These are phyloP conservation scores for Spizellomyces sp. DNA, from an alignment of 192 early-diverging fungal species.

Conservation along the genomic window DNA sequence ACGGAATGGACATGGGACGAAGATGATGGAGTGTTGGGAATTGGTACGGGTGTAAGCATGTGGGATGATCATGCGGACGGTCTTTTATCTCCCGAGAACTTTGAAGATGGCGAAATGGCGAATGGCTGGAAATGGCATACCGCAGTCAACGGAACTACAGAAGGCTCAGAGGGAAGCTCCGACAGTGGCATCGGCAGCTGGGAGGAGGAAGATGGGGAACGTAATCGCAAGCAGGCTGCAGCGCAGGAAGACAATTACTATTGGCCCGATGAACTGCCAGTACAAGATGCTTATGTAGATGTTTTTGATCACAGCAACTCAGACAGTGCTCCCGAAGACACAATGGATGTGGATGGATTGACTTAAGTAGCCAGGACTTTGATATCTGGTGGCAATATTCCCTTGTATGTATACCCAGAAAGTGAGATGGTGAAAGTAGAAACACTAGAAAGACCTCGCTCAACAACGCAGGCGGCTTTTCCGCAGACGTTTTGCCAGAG, in stretches of 20 bases:
- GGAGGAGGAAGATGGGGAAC: neutral
- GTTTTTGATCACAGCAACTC: neutral
- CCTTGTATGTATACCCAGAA: no score
- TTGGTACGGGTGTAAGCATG: no score
- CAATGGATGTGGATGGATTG: neutral
- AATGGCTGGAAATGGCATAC: neutral
- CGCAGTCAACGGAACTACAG: neutral
- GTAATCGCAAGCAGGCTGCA: neutral
- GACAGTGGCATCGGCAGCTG: conserved; percentile 18
- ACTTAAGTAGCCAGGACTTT: no score
- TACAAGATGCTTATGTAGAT: conserved; percentile 14
- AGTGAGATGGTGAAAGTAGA: no score
- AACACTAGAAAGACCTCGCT: no score
- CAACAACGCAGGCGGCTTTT: no score
- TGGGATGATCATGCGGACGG: neutral
- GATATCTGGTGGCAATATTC: no score
- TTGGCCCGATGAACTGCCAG: conserved; percentile 16
- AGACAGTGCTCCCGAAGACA: neutral
- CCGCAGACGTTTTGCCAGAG: no score
- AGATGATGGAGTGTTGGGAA: neutral
- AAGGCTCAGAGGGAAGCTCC: neutral
- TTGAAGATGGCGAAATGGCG: neutral
- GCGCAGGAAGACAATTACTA: neutral
- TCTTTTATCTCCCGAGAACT: neutral
- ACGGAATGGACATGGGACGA: conserved; percentile 20